Evolutionary conservation across 345 rosid species (phyloP).

Genomic region (Citrus sinensis): DNA sequence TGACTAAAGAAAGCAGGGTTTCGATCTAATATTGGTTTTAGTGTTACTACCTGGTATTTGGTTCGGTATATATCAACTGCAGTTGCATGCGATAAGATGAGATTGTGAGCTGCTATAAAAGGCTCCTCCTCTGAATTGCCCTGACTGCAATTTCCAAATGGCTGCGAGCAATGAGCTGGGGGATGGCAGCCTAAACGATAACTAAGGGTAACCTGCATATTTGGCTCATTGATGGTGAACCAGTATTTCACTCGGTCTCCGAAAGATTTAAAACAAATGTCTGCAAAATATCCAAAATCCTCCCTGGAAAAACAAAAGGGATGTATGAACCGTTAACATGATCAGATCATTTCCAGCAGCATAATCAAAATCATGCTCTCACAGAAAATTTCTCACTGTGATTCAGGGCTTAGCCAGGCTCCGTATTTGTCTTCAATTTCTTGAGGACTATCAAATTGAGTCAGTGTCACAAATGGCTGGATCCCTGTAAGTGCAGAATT

Average conservation of each 20-base stretch:
- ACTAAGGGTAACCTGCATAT: conserved; percentile 21
- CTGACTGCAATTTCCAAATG: conserved; percentile 44
- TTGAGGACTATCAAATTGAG: conserved; percentile 74
- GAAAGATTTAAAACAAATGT: conserved; percentile 53
- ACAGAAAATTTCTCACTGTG: conserved; percentile 40
- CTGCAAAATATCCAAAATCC: conserved; percentile 54
- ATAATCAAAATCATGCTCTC: not conserved
- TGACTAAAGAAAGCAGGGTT: not conserved
- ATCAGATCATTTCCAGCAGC: not conserved
- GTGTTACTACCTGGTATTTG: conserved; percentile 24
- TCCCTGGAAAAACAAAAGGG: conserved; percentile 20
- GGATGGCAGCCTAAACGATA: conserved; percentile 39
- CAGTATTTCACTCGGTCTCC: conserved; percentile 66
- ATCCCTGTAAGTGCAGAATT: conserved; percentile 44
- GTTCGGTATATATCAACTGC: conserved; percentile 22
- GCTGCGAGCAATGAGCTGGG: conserved; percentile 47
- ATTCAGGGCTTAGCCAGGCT: conserved; percentile 67
- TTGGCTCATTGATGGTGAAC: conserved; percentile 66
- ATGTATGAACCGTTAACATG: not conserved
- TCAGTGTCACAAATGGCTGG: conserved; percentile 69
- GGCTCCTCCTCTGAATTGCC: conserved; percentile 60
- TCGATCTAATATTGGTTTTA: not conserved
- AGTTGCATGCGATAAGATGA: conserved; percentile 32
- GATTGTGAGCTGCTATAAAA: conserved; percentile 52
- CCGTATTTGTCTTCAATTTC: conserved; percentile 65